Conservation (phyloP, 1,139 yeast species). For the Magnusiomyces paraingens region DNA sequence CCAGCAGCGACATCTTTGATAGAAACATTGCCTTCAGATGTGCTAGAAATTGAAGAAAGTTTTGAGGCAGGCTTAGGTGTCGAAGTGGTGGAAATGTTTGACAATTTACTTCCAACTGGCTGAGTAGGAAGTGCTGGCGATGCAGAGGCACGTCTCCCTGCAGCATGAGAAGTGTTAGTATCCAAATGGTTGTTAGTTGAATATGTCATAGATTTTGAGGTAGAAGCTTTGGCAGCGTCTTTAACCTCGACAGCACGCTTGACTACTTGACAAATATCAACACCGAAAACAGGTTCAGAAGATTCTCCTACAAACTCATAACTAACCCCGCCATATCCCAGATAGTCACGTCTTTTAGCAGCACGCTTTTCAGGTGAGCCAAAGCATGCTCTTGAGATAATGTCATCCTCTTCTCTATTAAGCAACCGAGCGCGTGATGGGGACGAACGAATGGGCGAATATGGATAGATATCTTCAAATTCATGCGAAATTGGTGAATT, state of each 20-base stretch:
- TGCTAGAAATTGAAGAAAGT: background rate
- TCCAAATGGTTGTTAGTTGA: constrained; percentile 4
- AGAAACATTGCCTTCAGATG: too few relatives aligned
- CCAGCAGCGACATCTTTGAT: too few relatives aligned
- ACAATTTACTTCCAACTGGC: constrained; percentile 12
- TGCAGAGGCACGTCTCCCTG: background rate
- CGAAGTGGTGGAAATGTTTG: constrained; percentile 7
- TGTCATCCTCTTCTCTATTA: constrained; percentile 48
- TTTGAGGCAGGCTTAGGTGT: constrained; percentile 10
- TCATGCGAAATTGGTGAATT: background rate
- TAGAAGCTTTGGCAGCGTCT: background rate
- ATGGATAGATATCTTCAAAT: constrained; percentile 8
- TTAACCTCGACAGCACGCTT: constrained; percentile 42
- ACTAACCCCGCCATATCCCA: constrained; percentile 25
- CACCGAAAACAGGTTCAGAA: constrained; percentile 46
- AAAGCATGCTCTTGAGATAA: constrained; percentile 38
- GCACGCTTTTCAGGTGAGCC: constrained; percentile 36
- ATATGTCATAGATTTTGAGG: too few relatives aligned
- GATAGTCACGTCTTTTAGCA: constrained; percentile 26
- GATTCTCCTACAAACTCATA: constrained; percentile 20
- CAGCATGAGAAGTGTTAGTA: constrained; percentile 2
- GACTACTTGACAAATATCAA: constrained; percentile 51
- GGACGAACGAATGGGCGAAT: constrained; percentile 8
- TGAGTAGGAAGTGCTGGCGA: constrained; percentile 8
- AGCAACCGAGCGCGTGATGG: constrained; percentile 6